Percentiles rank a stretch among this genome's conserved stretches.
phyloP scores from a whole-genome alignment of 352 stramenopile genomes.

The Phytophthora macrochlamydospora region DNA sequence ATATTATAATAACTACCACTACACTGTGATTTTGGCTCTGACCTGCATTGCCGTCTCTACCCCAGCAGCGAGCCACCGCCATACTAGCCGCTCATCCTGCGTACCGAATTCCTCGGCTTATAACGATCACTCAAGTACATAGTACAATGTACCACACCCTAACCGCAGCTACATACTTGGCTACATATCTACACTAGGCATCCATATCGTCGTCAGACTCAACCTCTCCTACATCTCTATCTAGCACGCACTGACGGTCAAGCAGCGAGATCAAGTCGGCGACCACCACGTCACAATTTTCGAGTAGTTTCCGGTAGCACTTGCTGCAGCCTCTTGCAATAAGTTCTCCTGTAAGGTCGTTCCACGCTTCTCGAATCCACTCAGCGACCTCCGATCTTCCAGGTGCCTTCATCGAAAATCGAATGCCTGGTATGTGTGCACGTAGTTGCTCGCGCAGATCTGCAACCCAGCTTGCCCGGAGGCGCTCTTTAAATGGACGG shows the following conservation, averaged over 20 bases:
- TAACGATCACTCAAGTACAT: not conserved
- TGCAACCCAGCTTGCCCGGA: conserved; percentile 12
- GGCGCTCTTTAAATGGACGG: conserved; percentile 21
- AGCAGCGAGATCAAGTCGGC: conserved; percentile 4
- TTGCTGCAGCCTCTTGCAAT: conserved; percentile 10
- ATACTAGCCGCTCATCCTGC: no score
- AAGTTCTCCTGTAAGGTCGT: not conserved
- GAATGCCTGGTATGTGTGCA: not conserved
- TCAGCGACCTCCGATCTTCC: not conserved
- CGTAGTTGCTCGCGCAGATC: conserved; percentile 8
- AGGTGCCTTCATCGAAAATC: not conserved
- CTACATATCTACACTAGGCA: not conserved
- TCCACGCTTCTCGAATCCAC: conserved; percentile 10
- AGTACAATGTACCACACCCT: not conserved
- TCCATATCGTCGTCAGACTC: not conserved
- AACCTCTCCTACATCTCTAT: not conserved
- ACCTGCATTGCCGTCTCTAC: no score
- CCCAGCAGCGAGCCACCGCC: no score
- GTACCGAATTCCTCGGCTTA: conserved; percentile 3
- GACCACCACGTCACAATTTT: not conserved
- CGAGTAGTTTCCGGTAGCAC: conserved; percentile 1
- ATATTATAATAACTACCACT: no score
- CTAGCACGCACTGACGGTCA: not conserved
- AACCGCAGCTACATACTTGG: not conserved
- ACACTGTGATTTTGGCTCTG: no score